Base-by-base conservation (phyloP, 2,329 filamentous ascomycete genomes). In the Aureobasidium sp. region DNA sequence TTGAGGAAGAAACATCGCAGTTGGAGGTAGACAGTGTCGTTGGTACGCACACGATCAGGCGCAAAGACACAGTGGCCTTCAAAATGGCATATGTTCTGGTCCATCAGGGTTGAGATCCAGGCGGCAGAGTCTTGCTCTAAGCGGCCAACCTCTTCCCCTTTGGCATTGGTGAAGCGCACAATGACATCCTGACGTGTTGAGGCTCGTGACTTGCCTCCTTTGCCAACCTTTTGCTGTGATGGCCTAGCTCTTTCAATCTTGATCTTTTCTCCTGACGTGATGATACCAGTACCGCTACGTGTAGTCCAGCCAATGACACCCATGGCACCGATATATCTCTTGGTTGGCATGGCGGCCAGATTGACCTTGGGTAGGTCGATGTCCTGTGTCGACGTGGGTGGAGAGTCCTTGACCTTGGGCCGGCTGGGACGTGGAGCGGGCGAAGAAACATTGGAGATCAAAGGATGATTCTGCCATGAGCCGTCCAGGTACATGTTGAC, bases 11-110 rank as follows among this genome's bases (percentile, higher is more conserved):
- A 96, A 70, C 89, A 94, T 59, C 83, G 83, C 48, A 99, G 75
- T 72, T 99, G 94, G 7, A 99, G 74, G 68, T 93, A 96, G n/a
- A 99, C 82, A 0, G 91, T 97, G 69, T 99, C 94, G 69, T 96
- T 96, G 9, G 92, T 94, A 54, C 90, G 83, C 52, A 97, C 75
- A 50, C 84, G 81, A 61, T 97, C 93, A 0, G 92, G 92, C 0
- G 90, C 90, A 73, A 89, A 97, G 1, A 99, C 91, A 69, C 91
- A 96, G 13, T 83, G 85, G 6, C 89, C 94, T 67, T 96, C 89
- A 64, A 99, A 96, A 27, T 78, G 83, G 77, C 92, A 97, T 3
- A 97, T 82, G 36, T 88, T 87, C 72, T 97, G 91, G 69, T 99
- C 94, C 57, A 97, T 85, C 67, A 99, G 76, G 0, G 91, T 87